phyloP scores from a whole-genome alignment of 78 protist species.

The Dictyostelium intermedium region DNA sequence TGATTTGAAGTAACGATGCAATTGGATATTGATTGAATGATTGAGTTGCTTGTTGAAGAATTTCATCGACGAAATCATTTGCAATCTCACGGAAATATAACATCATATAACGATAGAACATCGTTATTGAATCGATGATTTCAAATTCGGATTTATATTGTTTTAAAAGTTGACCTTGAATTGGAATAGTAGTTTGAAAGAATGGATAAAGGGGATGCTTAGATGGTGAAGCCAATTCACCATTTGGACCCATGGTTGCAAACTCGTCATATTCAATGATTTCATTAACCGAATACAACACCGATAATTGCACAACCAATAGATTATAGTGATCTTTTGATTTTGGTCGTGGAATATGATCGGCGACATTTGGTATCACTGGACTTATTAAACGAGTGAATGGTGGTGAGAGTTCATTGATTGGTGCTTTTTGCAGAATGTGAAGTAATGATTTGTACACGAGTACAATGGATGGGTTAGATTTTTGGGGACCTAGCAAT shows the following conservation, averaged over 20 bases:
- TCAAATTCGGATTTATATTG: neutral
- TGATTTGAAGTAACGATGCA: conserved; percentile 16
- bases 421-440: neutral
- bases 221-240: neutral
- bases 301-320: neutral
- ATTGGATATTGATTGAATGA: conserved; percentile 14
- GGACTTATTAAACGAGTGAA: conserved; percentile 20
- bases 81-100: conserved; percentile 10
- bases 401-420: conserved; percentile 7
- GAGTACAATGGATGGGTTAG: neutral
- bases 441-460: conserved; percentile 20
- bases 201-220: conserved; percentile 2
- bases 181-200: neutral
- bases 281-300: neutral
- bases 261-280: conserved; percentile 27
- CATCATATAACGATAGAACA: conserved; percentile 11
- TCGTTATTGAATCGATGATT: neutral
- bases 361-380: neutral
- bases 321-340: neutral
- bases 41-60: conserved; percentile 32
- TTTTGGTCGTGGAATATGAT: neutral
- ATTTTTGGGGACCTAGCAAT: neutral
- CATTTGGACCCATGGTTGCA: neutral
- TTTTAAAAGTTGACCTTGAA: neutral
- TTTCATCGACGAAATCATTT: conserved; percentile 34